Evolutionary conservation across 2,329 filamentous ascomycete species (phyloP).

Genomic region (Aureobasidium zeae): DNA sequence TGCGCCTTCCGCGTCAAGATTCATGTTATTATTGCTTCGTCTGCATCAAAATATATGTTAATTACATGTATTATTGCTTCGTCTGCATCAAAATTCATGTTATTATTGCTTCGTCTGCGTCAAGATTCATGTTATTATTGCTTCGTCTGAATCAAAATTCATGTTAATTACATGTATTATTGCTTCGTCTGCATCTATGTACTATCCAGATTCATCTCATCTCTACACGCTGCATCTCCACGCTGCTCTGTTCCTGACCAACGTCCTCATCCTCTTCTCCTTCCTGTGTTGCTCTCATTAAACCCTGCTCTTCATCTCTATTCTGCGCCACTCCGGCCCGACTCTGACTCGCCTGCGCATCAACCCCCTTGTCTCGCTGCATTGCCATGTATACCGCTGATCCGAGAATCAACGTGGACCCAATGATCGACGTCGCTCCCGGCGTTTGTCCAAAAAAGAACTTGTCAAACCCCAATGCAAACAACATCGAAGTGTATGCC

Average conservation of each 20-base stretch:
- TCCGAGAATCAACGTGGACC: slow-evolving; percentile 55
- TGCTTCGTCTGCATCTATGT: too few relatives aligned
- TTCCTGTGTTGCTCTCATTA: slow-evolving; percentile 20
- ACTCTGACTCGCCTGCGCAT: slow-evolving; percentile 19
- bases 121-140: too few relatives aligned
- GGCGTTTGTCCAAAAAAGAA: slow-evolving; percentile 54
- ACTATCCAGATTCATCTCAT: too few relatives aligned
- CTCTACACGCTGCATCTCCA: background rate
- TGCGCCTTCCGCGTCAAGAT: too few relatives aligned
- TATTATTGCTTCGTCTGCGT: too few relatives aligned
- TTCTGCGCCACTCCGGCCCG: slow-evolving; percentile 19
- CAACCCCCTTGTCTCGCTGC: slow-evolving; percentile 34
- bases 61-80: too few relatives aligned
- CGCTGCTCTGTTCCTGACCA: background rate
- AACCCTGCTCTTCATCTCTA: slow-evolving; percentile 26
- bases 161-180: too few relatives aligned
- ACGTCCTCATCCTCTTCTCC: slow-evolving; percentile 3
- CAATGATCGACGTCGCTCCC: slow-evolving; percentile 48
- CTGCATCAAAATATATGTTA: too few relatives aligned
- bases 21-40: too few relatives aligned
- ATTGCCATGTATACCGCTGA: slow-evolving; percentile 57
- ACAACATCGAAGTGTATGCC: slow-evolving; percentile 62
- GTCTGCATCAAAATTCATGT: too few relatives aligned
- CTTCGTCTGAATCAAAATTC: too few relatives aligned
- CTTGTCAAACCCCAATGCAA: slow-evolving; percentile 56